Evolutionary conservation across 495 filamentous ascomycete species (phyloP), one percentile per base, ranked within the genome.

Genomic region (Astrothelium subdiscretum): DNA sequence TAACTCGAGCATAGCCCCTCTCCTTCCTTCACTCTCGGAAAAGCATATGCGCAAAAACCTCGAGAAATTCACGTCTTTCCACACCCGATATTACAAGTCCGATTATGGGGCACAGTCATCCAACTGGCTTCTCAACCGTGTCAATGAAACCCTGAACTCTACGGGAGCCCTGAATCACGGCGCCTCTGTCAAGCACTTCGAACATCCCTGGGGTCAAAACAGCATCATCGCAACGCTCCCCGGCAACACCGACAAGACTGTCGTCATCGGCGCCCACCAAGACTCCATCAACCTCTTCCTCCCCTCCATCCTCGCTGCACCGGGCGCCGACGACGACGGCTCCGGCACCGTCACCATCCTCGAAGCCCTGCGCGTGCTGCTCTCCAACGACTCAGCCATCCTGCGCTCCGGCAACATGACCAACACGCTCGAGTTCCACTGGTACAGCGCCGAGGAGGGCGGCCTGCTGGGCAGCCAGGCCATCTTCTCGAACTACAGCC

Each of bases 361-460:
- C 3, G 87, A 90, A 71, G 79, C 85, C 6, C 72, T 90, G 65
- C 77, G 87, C 20, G 81, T 84, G 32, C 74, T 88, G 1, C 78
- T 89, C 61, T 70, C 75, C 70, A 63, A 68, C 38, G 78, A 78
- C 10, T 74, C 84, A 27, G 74, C 75, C 26, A 72, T 82, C 59
- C 63, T 79, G 60, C 71, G 75, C 15, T 54, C 48, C 5, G 86
- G 85, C 62, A 78, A 83, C 58, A 79, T 78, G 31, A 70, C 79
- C 63, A 92, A 97, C 74, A 96, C 92, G 0, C 73, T 97, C 65
- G 92, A 97, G 75, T 97, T 97, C 72, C 91, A 96, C 72, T 97
- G 91, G 85, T 97, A 95, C 75, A 86, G 84, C 13, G 92, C 90
- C 0, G 92, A 97, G 70, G 92, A 97, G 72, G 90, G 89, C 20